phyloP scores from a whole-genome alignment of 345 rosid species.

The Physaria fendleri region DNA sequence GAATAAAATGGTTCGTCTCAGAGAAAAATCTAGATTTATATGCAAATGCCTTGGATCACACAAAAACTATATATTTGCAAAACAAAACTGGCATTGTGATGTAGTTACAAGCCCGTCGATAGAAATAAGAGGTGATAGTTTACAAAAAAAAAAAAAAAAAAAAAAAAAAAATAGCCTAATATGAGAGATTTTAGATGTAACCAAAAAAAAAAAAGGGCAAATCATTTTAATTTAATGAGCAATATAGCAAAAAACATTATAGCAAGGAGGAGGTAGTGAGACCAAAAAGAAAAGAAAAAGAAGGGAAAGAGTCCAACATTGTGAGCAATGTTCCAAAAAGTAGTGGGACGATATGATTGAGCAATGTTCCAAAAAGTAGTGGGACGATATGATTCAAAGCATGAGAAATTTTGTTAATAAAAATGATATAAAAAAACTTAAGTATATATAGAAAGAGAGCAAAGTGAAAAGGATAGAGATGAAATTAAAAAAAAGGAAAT shows the following conservation, averaged over 20 bases:
- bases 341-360: slow-evolving; percentile 28
- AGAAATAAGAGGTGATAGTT: too few relatives aligned
- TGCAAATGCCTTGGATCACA: background rate
- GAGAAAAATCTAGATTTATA: background rate
- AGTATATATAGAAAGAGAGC: too few relatives aligned
- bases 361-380: slow-evolving; percentile 25
- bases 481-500: background rate
- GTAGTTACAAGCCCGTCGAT: background rate
- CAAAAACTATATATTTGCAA: background rate
- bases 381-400: slow-evolving; percentile 29
- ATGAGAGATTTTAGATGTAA: too few relatives aligned
- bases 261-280: too few relatives aligned
- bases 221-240: too few relatives aligned
- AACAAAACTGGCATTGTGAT: background rate
- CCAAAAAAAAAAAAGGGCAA: too few relatives aligned
- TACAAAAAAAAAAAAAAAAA: too few relatives aligned
- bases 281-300: slow-evolving; percentile 23
- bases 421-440: too few relatives aligned
- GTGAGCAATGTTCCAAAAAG: slow-evolving; percentile 26
- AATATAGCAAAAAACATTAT: too few relatives aligned
- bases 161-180: too few relatives aligned
- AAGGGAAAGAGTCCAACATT: slow-evolving; percentile 21
- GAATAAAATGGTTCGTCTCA: background rate
- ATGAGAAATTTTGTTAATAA: too few relatives aligned
- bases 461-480: slow-evolving; percentile 3